These are phyloP conservation scores for Yamadazyma songkhlaensis DNA, from an alignment of 1,139 yeast genomes.

Conservation along the genomic window DNA sequence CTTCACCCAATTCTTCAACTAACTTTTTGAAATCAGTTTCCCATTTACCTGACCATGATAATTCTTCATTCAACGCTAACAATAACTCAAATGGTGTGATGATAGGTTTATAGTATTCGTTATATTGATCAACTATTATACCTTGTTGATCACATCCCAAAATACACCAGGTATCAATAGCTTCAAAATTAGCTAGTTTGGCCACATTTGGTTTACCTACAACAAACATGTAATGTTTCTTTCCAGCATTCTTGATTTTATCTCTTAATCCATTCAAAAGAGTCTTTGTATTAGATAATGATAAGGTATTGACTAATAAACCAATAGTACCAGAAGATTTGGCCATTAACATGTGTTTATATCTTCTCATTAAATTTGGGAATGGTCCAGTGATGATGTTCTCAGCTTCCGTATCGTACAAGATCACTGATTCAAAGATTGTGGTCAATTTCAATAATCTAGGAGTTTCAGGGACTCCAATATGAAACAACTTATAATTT, in stretches of 20 bases:
- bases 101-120: conserved; percentile 85
- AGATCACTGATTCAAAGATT: conserved; percentile 51
- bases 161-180: conserved; percentile 89
- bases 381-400: conserved; percentile 53
- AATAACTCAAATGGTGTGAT: conserved; percentile 90
- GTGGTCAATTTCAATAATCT: conserved; percentile 74
- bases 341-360: conserved; percentile 82
- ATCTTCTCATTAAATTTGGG: conserved; percentile 79
- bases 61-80: conserved; percentile 70
- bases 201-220: conserved; percentile 99
- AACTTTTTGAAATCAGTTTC: conserved; percentile 65
- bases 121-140: conserved; percentile 70
- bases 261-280: conserved; percentile 58
- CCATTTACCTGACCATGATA: conserved; percentile 94
- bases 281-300: conserved; percentile 65
- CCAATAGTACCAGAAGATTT: conserved; percentile 92
- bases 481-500: conserved; percentile 59
- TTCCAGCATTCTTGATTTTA: conserved; percentile 71
- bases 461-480: conserved; percentile 76
- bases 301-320: conserved; percentile 82
- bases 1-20: conserved; percentile 22
- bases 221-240: conserved; percentile 89
- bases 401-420: conserved; percentile 40
- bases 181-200: conserved; percentile 90
- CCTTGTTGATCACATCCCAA: conserved; percentile 96